These are phyloP conservation scores for Vitrella brassicaformis DNA, from an alignment of 73 alveolate species.

Conservation along the genomic window DNA sequence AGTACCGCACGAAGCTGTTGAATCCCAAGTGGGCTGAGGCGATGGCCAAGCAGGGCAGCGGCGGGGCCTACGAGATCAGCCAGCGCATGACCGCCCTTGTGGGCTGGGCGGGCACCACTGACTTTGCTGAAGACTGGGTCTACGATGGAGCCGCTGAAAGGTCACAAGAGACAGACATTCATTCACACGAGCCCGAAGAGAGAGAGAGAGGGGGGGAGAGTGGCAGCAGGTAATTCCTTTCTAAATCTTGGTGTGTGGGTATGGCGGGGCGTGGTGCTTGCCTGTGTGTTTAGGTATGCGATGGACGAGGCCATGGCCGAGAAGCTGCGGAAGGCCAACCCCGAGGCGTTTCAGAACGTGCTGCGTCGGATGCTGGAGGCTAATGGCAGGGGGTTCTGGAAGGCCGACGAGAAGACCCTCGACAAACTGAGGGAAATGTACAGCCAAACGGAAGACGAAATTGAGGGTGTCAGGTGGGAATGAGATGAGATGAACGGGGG, in stretches of 20 bases:
- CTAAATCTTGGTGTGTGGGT: too few relatives aligned
- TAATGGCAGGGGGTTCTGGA: not conserved
- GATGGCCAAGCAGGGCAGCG: not conserved
- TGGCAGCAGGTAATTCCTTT: too few relatives aligned
- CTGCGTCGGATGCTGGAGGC: not conserved
- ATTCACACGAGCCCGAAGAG: too few relatives aligned
- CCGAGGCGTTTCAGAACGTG: not conserved
- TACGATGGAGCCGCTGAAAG: not conserved
- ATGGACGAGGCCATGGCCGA: not conserved
- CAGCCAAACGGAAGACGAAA: not conserved
- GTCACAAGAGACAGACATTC: too few relatives aligned
- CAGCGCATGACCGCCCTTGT: slow-evolving; percentile 39
- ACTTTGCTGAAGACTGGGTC: not conserved
- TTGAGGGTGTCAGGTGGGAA: not conserved
- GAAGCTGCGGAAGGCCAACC: not conserved
- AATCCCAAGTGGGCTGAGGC: slow-evolving; percentile 41
- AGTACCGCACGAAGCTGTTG: slow-evolving; percentile 35
- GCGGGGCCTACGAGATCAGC: slow-evolving; percentile 7
- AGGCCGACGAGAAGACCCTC: not conserved
- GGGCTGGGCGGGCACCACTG: slow-evolving; percentile 41
- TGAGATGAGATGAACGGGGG: too few relatives aligned
- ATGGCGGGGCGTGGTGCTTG: too few relatives aligned
- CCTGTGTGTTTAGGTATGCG: too few relatives aligned
- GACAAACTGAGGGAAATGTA: not conserved
- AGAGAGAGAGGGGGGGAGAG: too few relatives aligned